phyloP scores from a whole-genome alignment of 257 asterid species.

The Gynochthodes officinalis region DNA sequence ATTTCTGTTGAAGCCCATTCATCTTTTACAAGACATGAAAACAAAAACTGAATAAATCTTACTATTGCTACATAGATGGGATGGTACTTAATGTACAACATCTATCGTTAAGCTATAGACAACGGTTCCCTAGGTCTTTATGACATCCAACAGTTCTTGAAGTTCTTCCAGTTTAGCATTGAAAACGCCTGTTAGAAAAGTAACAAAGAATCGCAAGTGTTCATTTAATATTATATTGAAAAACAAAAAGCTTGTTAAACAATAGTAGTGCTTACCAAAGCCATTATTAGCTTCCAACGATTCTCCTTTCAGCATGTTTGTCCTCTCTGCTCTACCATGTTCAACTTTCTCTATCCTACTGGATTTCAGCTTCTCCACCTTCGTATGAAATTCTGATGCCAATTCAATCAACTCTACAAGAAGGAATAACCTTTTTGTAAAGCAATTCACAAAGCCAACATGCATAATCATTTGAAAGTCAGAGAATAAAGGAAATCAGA shows the following conservation, averaged over 20 bases:
- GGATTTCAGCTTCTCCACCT: constrained; percentile 44
- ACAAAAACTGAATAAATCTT: constrained; percentile 1
- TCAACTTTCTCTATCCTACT: constrained; percentile 37
- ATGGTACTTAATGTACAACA: constrained; percentile 7
- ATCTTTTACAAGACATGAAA: constrained; percentile 1
- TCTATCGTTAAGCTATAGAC: neutral
- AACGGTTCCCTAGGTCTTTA: constrained; percentile 6
- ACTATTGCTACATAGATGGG: neutral
- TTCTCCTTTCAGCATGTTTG: constrained; percentile 18
- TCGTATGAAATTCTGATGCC: constrained; percentile 46
- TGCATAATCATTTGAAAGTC: neutral
- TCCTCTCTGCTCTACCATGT: constrained; percentile 24
- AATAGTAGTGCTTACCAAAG: constrained; percentile 27
- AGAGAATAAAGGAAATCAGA: neutral
- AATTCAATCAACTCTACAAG: constrained; percentile 44
- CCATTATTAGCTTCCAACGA: constrained; percentile 21
- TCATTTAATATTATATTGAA: neutral
- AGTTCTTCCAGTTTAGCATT: constrained; percentile 42
- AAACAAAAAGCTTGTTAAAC: constrained; percentile 7
- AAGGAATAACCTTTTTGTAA: constrained; percentile 4
- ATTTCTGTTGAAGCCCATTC: neutral
- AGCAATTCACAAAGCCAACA: neutral
- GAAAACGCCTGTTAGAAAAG: constrained; percentile 38
- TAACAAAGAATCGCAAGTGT: constrained; percentile 14
- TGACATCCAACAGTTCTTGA: constrained; percentile 44